Conservation (phyloP, 768 basidiomycete genomes). For the Serendipita sp. region DNA sequence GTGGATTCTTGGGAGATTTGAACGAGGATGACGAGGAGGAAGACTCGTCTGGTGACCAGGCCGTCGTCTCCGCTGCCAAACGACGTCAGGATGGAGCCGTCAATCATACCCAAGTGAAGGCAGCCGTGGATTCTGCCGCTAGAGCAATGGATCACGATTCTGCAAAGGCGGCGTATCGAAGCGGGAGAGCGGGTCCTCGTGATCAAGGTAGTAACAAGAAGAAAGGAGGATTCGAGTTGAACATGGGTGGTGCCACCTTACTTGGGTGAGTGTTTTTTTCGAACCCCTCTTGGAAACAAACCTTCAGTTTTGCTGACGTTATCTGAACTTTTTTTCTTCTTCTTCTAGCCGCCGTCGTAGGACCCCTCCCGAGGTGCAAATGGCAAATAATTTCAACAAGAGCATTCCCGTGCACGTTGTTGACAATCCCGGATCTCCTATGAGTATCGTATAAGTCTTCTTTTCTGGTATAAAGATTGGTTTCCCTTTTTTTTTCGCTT, state of each 20-base stretch:
- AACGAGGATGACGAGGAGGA: slow-evolving; percentile 85
- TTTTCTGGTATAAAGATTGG: too few species aligned
- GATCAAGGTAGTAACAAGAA: slow-evolving; percentile 24
- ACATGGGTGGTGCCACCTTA: slow-evolving; percentile 73
- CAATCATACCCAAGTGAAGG: slow-evolving; percentile 16
- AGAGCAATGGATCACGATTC: slow-evolving; percentile 18
- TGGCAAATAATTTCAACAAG: neutral
- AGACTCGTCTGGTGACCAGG: slow-evolving; percentile 30
- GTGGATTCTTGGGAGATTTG: slow-evolving; percentile 67
- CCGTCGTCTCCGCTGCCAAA: slow-evolving; percentile 33
- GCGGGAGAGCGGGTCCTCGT: slow-evolving; percentile 56
- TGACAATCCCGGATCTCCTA: neutral
- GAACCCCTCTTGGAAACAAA: too few species aligned
- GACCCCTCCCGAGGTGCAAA: slow-evolving; percentile 1
- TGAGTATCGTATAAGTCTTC: neutral
- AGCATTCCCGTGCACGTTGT: neutral
- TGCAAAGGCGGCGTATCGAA: slow-evolving; percentile 28
- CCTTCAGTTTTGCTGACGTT: neutral
- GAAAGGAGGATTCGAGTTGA: slow-evolving; percentile 52
- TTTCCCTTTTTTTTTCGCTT: too few species aligned
- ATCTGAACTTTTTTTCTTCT: neutral
- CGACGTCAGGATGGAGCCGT: slow-evolving; percentile 18
- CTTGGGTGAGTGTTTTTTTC: slow-evolving; percentile 29
- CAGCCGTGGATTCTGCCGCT: slow-evolving; percentile 11
- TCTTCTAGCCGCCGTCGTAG: neutral